Evolutionary conservation across 1,284 basidiomycete genomes (phyloP).

Genomic region (Puccinia hordei): DNA sequence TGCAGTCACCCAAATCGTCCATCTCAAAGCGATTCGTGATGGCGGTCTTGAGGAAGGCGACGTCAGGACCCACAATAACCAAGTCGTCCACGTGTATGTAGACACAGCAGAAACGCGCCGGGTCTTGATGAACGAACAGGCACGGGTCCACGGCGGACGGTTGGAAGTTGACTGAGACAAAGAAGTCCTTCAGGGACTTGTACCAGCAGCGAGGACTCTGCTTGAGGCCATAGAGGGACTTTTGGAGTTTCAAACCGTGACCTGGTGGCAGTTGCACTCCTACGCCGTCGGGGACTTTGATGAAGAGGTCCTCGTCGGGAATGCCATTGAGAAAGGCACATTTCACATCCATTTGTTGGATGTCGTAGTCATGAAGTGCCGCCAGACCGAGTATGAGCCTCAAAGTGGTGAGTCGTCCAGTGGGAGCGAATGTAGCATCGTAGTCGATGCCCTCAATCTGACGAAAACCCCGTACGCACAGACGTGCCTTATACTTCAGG

Average conservation of each 20-base stretch:
- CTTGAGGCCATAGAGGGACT: slow-evolving; percentile 22
- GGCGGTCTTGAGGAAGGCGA: not conserved
- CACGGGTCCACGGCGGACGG: not conserved
- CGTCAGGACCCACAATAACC: not conserved
- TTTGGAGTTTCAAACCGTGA: not conserved
- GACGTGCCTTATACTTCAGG: not conserved
- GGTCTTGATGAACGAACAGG: slow-evolving; percentile 13
- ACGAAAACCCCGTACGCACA: not conserved
- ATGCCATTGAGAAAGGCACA: slow-evolving; percentile 1
- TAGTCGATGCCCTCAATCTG: slow-evolving; percentile 16
- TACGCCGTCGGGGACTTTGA: not conserved
- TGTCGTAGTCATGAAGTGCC: not conserved
- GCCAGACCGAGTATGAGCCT: not conserved
- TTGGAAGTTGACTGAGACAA: not conserved
- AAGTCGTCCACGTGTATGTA: slow-evolving; percentile 13
- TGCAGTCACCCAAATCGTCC: not conserved
- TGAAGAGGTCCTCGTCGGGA: slow-evolving; percentile 15
- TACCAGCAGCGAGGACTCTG: slow-evolving; percentile 30
- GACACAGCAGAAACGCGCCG: not conserved
- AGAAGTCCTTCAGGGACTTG: not conserved
- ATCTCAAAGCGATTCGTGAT: not conserved
- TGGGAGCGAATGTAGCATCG: not conserved
- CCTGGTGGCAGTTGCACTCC: not conserved
- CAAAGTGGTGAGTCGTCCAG: not conserved
- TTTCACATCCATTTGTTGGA: slow-evolving; percentile 30